Conservation (phyloP, 192 early-diverging fungal species). For the Coemansia brasiliensis region DNA sequence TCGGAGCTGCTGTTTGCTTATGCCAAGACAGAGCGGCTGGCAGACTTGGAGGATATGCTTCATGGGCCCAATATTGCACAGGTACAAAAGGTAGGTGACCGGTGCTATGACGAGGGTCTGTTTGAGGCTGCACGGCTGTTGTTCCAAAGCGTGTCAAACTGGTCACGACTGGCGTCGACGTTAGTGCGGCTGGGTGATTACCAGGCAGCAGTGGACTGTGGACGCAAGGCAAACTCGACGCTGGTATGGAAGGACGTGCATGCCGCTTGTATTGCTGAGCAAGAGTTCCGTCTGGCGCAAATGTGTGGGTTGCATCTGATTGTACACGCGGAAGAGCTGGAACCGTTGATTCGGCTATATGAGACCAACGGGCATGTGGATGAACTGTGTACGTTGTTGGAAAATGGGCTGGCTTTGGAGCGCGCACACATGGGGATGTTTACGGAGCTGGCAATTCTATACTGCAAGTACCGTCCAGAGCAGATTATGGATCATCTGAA, state of each 20-base stretch:
- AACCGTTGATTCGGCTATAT: constrained; percentile 83
- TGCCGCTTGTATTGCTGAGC: constrained; percentile 89
- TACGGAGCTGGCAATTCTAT: constrained; percentile 96
- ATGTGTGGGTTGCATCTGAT: constrained; percentile 96
- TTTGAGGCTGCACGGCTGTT: constrained; percentile 93
- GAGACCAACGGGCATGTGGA: constrained; percentile 87
- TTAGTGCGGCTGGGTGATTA: constrained; percentile 94
- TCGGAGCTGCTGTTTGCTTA: constrained; percentile 94
- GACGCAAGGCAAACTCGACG: constrained; percentile 96
- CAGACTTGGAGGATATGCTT: constrained; percentile 94
- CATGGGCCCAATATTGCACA: constrained; percentile 91
- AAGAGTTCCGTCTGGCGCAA: constrained; percentile 96
- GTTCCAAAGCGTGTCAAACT: constrained; percentile 96
- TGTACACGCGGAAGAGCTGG: constrained; percentile 96
- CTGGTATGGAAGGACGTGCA: constrained; percentile 99
- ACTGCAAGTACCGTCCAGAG: constrained; percentile 94
- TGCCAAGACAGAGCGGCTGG: constrained; percentile 89
- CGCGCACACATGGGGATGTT: constrained; percentile 99
- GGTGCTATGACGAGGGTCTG: constrained; percentile 89
- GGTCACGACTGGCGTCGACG: constrained; percentile 94
- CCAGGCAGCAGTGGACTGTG: constrained; percentile 96
- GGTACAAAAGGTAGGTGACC: constrained; percentile 89
- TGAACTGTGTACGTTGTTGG: constrained; percentile 86
- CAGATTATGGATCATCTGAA: constrained; percentile 97
- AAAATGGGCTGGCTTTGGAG: constrained; percentile 93